A percentile compares a stretch with the other conserved stretches of the same genome.
These are phyloP conservation scores for Aspergillus pseudoglaucus DNA, from an alignment of 2,329 filamentous ascomycete species.

Conservation along the genomic window DNA sequence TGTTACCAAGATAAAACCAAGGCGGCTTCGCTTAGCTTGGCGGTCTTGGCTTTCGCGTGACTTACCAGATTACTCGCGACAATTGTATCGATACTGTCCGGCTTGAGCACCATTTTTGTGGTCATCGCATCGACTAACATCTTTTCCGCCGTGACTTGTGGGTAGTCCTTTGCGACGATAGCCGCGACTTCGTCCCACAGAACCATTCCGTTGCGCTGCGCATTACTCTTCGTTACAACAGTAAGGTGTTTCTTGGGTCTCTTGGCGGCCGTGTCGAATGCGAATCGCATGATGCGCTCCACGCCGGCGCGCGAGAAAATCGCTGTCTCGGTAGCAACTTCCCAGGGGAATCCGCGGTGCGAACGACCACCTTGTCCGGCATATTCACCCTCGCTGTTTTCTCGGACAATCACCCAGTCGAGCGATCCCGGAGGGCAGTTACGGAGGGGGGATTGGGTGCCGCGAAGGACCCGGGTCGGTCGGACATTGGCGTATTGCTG, in stretches of 20 bases:
- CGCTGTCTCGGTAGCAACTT: constrained; percentile 56
- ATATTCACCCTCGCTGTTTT: constrained; percentile 63
- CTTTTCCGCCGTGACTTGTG: constrained; percentile 57
- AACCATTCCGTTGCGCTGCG: constrained; percentile 61
- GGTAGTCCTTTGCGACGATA: constrained; percentile 51
- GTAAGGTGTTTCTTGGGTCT: constrained; percentile 54
- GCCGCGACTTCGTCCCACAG: constrained; percentile 60
- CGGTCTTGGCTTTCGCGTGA: constrained; percentile 1
- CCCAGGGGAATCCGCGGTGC: constrained; percentile 53
- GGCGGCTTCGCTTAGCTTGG: too few species aligned
- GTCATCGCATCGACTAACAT: constrained; percentile 65
- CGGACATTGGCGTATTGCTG: constrained; percentile 54
- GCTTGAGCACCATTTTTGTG: constrained; percentile 56
- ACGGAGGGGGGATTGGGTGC: constrained; percentile 53
- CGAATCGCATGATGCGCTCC: constrained; percentile 56
- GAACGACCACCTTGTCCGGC: constrained; percentile 59
- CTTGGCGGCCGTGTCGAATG: constrained; percentile 54
- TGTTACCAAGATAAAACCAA: background rate
- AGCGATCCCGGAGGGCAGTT: constrained; percentile 51
- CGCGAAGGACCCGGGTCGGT: constrained; percentile 46
- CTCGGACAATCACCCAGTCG: constrained; percentile 61
- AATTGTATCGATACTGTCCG: constrained; percentile 55
- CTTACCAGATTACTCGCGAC: constrained; percentile 54
- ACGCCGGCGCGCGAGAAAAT: constrained; percentile 58
- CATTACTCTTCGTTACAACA: constrained; percentile 61